Base-by-base conservation (phyloP, 441 rosid species). In the Aquilaria agallochum region DNA sequence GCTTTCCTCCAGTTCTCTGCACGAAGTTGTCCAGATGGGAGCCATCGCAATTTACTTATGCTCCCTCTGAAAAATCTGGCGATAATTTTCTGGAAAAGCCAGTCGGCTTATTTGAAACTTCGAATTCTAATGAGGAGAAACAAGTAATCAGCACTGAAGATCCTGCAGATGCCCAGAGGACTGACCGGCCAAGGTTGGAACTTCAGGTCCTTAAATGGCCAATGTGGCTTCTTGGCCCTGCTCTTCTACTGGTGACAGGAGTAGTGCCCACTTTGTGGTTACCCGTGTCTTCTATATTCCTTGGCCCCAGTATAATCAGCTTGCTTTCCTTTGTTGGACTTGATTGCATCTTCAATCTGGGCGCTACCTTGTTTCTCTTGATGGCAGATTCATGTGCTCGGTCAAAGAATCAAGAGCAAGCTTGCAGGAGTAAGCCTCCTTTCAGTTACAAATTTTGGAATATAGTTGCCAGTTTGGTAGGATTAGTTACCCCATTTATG, bases 241-340 rank as follows among this genome's bases (percentile, higher is more conserved):
- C 77, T 51, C 77, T 90, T 72, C 92, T 93, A 50, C 96, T 93
- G 31, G 47, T 80, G 40, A 88, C 97, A 0, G 97, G 98, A 61
- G 87, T 90, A 96, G 89, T 83, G n/a, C 97, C 98, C 0, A 86
- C 95, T 8, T 32, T 90, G 58, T 93, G 97, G 98, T 83, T 93
- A 10, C 96, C 98, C 0, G 58, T 90, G 53, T 90, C 98, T 56
- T 86, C 98, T 1, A 75, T 88, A 53, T 93, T 86, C 68, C 80
- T 88, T 9, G 96, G 97, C 55, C 88, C 98, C 30, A 90, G 82
- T 51, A 78, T 84, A 0, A 96, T 95, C 52, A 88, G 98, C 70
- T 68, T 93, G 51, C 97, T 93, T 64, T 86, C 98, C 6, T 75
- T 90, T 76, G 77, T 88, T 59, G 97, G 98, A 70, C 72, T 90